A percentile compares a stretch with the other conserved stretches of the same genome.
Evolutionary conservation across 768 basidiomycete species (phyloP).

Genomic region (Cubamyces lactineus): DNA sequence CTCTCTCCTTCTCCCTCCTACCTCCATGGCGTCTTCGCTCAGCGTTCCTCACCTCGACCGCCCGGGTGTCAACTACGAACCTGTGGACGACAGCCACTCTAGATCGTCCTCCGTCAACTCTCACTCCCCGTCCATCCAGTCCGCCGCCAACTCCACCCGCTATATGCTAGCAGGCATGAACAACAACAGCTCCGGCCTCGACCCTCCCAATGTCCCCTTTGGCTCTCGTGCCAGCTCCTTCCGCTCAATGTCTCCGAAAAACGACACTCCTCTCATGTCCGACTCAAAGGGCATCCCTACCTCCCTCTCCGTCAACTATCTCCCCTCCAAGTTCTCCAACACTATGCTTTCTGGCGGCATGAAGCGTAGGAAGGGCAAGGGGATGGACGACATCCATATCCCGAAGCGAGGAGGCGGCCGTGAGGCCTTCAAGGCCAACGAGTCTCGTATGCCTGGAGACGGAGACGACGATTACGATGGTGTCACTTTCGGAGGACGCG

Average conservation of each 20-base stretch:
- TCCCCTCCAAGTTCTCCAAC: constrained; percentile 74
- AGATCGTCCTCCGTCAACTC: constrained; percentile 41
- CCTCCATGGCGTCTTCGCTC: constrained; percentile 21
- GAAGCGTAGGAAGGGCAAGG: constrained; percentile 44
- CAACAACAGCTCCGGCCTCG: constrained; percentile 34
- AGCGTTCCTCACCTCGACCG: constrained; percentile 4
- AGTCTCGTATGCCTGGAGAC: constrained; percentile 43
- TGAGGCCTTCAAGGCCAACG: constrained; percentile 52
- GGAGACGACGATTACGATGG: constrained; percentile 45
- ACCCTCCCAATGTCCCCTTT: constrained; percentile 47
- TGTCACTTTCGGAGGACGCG: constrained; percentile 43
- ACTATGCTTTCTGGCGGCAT: constrained; percentile 44
- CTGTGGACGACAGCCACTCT: constrained; percentile 29
- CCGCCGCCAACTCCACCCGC: constrained; percentile 50
- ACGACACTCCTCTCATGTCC: constrained; percentile 30
- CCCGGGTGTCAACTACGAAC: constrained; percentile 20
- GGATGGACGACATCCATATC: constrained; percentile 38
- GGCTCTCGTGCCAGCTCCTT: constrained; percentile 30
- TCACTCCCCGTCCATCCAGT: constrained; percentile 37
- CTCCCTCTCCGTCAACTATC: constrained; percentile 69
- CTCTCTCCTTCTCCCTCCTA: constrained; percentile 6
- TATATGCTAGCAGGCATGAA: constrained; percentile 48
- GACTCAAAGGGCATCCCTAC: constrained; percentile 26
- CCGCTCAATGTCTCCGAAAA: constrained; percentile 33
- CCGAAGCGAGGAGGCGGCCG: constrained; percentile 73